Conservation (phyloP, 495 filamentous ascomycete genomes). For the Niebla homalea region DNA sequence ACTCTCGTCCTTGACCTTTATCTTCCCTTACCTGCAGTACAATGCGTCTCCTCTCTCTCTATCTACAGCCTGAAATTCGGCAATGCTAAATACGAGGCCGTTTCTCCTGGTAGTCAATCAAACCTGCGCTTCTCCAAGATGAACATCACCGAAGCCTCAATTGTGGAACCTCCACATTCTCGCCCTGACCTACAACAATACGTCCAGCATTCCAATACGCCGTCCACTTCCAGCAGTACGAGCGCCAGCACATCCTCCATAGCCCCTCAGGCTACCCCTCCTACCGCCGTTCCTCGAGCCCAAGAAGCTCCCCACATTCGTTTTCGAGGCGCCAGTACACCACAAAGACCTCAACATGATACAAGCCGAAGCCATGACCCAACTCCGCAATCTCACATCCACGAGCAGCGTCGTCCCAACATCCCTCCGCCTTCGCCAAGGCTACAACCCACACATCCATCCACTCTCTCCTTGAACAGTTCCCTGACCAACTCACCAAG, state of each 20-base stretch:
- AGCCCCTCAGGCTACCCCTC: neutral
- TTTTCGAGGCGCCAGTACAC: conserved; percentile 4
- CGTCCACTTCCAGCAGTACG: conserved; percentile 26
- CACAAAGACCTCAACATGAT: neutral
- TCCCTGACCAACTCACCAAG: conserved; percentile 52
- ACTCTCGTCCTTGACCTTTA: too few species aligned
- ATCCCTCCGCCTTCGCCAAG: conserved; percentile 40
- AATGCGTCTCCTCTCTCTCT: too few species aligned
- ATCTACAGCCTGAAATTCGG: too few species aligned
- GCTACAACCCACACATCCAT: conserved; percentile 37
- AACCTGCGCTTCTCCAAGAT: too few species aligned
- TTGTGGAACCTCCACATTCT: neutral
- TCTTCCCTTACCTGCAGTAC: too few species aligned
- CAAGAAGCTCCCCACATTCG: conserved; percentile 12
- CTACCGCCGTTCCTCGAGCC: neutral
- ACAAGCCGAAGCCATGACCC: conserved; percentile 1
- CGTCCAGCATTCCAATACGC: conserved; percentile 32
- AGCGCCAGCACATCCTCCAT: conserved; percentile 17
- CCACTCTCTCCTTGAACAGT: conserved; percentile 36
- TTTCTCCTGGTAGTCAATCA: too few species aligned
- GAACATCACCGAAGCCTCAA: neutral
- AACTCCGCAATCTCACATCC: conserved; percentile 1
- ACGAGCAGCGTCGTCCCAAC: conserved; percentile 4
- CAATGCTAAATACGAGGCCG: too few species aligned
- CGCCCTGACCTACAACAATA: conserved; percentile 18